phyloP scores from a whole-genome alignment of 371 early-diverging fungal genomes.

The Entomophthora muscae region DNA sequence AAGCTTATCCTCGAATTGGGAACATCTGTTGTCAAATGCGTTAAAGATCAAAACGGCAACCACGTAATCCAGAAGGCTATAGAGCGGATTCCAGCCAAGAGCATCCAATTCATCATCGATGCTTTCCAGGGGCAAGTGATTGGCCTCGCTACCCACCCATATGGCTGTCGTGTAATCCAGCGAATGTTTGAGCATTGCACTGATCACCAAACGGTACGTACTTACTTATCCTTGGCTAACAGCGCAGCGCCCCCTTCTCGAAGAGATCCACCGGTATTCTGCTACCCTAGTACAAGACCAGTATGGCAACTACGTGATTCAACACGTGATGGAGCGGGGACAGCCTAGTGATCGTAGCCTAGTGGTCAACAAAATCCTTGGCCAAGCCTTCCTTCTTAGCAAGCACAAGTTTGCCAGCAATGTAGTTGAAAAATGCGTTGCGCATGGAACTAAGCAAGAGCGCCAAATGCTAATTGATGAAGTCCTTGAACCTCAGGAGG shows the following conservation, averaged over 20 bases:
- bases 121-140: constrained; percentile 95
- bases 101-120: constrained; percentile 90
- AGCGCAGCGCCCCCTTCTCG: constrained; percentile 51
- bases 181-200: constrained; percentile 97
- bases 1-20: constrained; percentile 80
- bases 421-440: constrained; percentile 37
- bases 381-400: constrained; percentile 71
- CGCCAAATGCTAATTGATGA: constrained; percentile 66
- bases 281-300: constrained; percentile 92
- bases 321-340: constrained; percentile 95
- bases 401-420: constrained; percentile 99
- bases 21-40: constrained; percentile 88
- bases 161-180: constrained; percentile 99
- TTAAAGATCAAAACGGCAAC: constrained; percentile 99
- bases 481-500: constrained; percentile 50
- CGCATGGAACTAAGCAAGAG: constrained; percentile 21
- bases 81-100: constrained; percentile 86
- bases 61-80: constrained; percentile 99
- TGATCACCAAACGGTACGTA: constrained; percentile 60
- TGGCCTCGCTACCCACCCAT: constrained; percentile 93
- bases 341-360: constrained; percentile 62
- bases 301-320: constrained; percentile 99
- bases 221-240: constrained; percentile 3
- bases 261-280: constrained; percentile 83
- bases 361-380: constrained; percentile 78